phyloP scores from a whole-genome alignment of 371 early-diverging fungal genomes.

The Mortierella sp. region DNA sequence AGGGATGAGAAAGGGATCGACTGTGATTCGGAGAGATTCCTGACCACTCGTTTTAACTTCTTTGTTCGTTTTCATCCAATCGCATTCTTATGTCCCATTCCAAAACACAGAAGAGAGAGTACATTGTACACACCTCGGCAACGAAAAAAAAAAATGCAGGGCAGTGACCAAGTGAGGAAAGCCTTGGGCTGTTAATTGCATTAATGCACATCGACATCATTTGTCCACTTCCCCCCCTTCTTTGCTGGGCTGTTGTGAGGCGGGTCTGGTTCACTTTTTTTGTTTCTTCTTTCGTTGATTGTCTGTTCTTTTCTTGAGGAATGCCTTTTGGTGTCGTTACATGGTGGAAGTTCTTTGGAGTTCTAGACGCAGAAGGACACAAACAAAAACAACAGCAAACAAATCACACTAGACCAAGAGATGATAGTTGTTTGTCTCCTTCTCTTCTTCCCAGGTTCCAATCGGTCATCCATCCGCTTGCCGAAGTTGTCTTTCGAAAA shows the following conservation, averaged over 20 bases:
- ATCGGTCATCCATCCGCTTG: slow-evolving; percentile 9
- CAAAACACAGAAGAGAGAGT: background rate
- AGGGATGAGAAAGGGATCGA: background rate
- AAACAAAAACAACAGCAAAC: background rate
- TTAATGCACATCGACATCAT: slow-evolving; percentile 32
- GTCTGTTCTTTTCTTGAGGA: background rate
- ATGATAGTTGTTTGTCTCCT: background rate
- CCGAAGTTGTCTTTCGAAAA: background rate
- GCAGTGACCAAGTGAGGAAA: background rate
- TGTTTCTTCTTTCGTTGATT: background rate
- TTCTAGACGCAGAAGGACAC: background rate
- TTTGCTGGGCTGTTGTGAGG: background rate
- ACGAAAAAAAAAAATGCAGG: background rate
- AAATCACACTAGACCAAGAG: no score
- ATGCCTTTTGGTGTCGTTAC: background rate
- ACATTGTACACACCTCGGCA: slow-evolving; percentile 1
- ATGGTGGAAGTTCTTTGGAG: background rate
- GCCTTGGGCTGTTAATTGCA: slow-evolving; percentile 23
- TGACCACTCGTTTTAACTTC: background rate
- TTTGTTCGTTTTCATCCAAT: background rate
- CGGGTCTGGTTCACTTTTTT: slow-evolving; percentile 3
- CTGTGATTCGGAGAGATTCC: slow-evolving; percentile 4
- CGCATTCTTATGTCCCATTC: background rate
- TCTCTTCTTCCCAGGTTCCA: background rate
- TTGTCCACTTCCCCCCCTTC: background rate